Evolutionary conservation across 805 yeast species (phyloP), one percentile per base, ranked within the genome.

Genomic region (Saccharomycopsis olivae): DNA sequence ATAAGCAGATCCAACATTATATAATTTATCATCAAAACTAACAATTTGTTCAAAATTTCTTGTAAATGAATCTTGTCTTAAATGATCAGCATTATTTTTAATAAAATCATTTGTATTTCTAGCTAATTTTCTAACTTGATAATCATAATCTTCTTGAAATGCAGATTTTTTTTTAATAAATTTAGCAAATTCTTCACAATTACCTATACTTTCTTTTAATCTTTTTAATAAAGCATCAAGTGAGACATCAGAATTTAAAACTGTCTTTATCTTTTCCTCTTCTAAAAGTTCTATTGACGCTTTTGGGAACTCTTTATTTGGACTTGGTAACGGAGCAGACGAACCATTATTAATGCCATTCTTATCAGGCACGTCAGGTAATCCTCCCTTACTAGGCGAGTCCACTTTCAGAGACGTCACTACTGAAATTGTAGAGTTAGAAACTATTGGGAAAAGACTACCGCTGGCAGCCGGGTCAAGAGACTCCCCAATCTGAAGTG

Each of bases 141-240:
- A 69, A 31, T 74, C 73, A 56, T 85, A 83, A 43, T 81, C 94
- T 49, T 79, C 83, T 57, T 86, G 96, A 38, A 79, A 68, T 25
- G 71, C 62, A 21, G 86, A 86, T 51, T 83, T 80, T 59, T 79
- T 83, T 55, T 80, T 81, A 40, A 89, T 64, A 57, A 74, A 92
- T 49, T 75, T 74, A 21, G 85, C 67, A 51, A 86, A 78, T 54
- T 92, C 97, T 52, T 87, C 95, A 48, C 94, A 79, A 0, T 94
- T 78, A 45, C 69, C 68, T 33, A 88, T 67, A 43, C 87, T 75
- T 57, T 80, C 89, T 59, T 89, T 89, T 42, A 88, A 66, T 31
- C 94, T 68, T 1, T 68, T 61, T 37, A 88, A 64, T 15, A 89
- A 64, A 0, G 85, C 68, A 45, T 82, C 92, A 38, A 86, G 69